These are phyloP conservation scores for Phalaenopsis hybrid DNA, from an alignment of 116 monocot genomes.

Conservation along the genomic window DNA sequence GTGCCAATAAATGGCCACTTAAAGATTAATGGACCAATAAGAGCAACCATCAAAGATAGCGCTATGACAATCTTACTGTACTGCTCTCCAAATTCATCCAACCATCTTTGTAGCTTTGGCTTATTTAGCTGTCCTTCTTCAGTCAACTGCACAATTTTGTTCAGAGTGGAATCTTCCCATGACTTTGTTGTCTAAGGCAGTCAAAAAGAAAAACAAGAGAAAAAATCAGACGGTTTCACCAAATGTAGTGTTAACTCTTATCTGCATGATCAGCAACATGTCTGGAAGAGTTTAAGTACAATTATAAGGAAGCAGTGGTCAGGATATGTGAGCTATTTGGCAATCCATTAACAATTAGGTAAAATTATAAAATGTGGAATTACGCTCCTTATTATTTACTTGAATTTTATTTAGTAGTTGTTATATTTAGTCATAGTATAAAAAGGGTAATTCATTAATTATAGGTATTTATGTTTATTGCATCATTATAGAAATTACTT, in stretches of 20 bases:
- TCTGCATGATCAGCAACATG: not conserved
- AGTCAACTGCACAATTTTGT: conserved; percentile 85
- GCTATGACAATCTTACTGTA: conserved; percentile 86
- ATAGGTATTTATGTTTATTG: no score
- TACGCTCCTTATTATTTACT: no score
- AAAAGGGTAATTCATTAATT: no score
- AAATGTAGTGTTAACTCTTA: not conserved
- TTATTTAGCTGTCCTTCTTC: conserved; percentile 97
- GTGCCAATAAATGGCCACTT: conserved; percentile 95
- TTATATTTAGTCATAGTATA: no score
- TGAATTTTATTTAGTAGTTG: no score
- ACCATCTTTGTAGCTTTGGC: conserved; percentile 90
- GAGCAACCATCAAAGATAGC: conserved; percentile 69
- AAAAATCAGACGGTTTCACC: not conserved
- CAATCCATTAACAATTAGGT: not conserved
- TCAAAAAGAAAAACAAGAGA: not conserved
- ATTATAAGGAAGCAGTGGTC: no score
- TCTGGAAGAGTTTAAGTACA: not conserved
- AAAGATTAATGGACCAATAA: conserved; percentile 88
- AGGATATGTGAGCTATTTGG: not conserved
- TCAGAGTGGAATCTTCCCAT: conserved; percentile 95
- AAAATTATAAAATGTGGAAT: not conserved
- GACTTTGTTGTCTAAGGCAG: conserved; percentile 66
- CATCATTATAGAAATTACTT: no score
- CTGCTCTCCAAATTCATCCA: conserved; percentile 95